Evolutionary conservation across 2,329 filamentous ascomycete species (phyloP), one percentile per base, ranked within the genome.

Genomic region (Ophiostoma himal-ulmi): DNA sequence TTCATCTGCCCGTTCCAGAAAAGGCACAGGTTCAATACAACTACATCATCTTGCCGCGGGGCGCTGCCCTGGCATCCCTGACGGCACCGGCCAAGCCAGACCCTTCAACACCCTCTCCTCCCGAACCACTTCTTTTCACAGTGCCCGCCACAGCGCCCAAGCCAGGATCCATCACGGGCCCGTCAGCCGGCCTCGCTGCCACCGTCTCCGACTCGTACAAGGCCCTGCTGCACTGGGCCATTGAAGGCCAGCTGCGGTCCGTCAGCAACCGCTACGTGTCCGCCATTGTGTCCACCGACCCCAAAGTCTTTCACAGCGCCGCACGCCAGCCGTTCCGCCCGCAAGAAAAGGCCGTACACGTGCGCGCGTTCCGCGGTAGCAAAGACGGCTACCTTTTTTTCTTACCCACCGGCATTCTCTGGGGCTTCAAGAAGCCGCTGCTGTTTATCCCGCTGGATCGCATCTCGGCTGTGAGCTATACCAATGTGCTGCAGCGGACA

Each of bases 361-460:
- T 91, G 64, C 87, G 85, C 75, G 88, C 85, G 1, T 90, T 89
- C 78, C 82, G 88, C 64, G 89, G 89, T 26, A 88, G 84, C 71
- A 91, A 91, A 77, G 89, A 91, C 71, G 89, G 88, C 0, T 90
- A 84, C 73, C 80, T 91, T 0, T 91, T 90, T 76, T 90, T 91
- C 76, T 79, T 91, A 20, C 84, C 87, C 41, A 87, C 82, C 36
- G 89, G 89, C 17, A 90, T 91, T 69, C 77, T 91, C 8, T 91
- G 88, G 87, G 88, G 83, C 0, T 91, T 89, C 81, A 90, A 90
- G 78, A 91, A 91, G 78, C 89, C 89, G 0, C 77, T 91, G 1
- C 79, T 89, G 30, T 90, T 90, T 74, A 81, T 91, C 5, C 86
- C 88, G 5, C 82, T 89, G 22, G 83, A 85, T 69, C 82, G 84